A percentile compares a stretch with the other conserved stretches of the same genome.
Conservation (phyloP, 2,329 filamentous ascomycete genomes). For the Setomelanomma holmii region DNA sequence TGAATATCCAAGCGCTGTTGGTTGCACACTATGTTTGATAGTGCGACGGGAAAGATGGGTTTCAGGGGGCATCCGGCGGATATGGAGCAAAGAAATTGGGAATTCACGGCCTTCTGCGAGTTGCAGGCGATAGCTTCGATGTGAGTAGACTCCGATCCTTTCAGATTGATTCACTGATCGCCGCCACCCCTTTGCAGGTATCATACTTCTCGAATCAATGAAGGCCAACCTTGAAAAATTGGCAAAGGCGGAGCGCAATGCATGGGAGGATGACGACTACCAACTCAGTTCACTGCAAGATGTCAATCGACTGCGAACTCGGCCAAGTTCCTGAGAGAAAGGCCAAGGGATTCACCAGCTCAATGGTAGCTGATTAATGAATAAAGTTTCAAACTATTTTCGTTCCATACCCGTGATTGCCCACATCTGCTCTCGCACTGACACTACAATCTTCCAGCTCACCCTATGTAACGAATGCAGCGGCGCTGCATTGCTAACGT, state of each 20-base stretch:
- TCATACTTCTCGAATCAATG: not conserved
- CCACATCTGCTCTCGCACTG: too few species aligned
- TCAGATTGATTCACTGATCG: slow-evolving; percentile 7
- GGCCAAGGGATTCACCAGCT: not conserved
- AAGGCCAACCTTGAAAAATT: not conserved
- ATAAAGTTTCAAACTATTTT: not conserved
- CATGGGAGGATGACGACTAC: not conserved
- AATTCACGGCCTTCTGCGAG: not conserved
- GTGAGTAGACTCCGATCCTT: slow-evolving; percentile 4
- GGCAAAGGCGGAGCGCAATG: not conserved
- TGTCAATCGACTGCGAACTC: not conserved
- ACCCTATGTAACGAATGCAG: not conserved
- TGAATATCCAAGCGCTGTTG: too few species aligned
- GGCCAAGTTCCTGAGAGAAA: not conserved
- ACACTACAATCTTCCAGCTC: not conserved
- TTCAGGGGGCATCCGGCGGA: too few species aligned
- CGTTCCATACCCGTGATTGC: too few species aligned
- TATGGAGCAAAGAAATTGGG: not conserved
- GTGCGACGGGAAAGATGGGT: too few species aligned
- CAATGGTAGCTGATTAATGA: not conserved
- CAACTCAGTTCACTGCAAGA: not conserved
- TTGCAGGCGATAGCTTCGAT: not conserved
- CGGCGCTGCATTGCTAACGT: not conserved
- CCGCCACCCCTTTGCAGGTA: slow-evolving; percentile 6
- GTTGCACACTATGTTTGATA: too few species aligned